These are phyloP conservation scores for Boletus speciosus DNA, from an alignment of 768 basidiomycete genomes.

Conservation along the genomic window DNA sequence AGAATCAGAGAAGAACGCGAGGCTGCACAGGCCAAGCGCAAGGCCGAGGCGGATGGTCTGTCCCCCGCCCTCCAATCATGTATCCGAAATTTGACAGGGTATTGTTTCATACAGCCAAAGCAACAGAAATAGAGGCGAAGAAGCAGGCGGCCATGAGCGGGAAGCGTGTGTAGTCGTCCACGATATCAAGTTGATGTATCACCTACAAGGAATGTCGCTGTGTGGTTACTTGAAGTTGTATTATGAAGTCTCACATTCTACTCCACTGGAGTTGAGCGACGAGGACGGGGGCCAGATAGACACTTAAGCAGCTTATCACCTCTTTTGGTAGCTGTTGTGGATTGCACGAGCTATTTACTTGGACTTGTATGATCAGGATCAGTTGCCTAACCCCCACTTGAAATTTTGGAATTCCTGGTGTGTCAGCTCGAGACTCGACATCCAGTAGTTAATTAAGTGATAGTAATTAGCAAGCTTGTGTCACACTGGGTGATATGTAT, in stretches of 20 bases:
- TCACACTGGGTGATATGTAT: too few relatives aligned
- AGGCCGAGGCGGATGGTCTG: conserved; percentile 85
- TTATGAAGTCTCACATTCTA: background rate
- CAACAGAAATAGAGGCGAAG: conserved; percentile 61
- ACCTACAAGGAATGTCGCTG: background rate
- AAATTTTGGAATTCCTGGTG: too few relatives aligned
- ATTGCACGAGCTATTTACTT: too few relatives aligned
- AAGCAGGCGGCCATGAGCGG: conserved; percentile 37
- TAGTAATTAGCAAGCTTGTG: too few relatives aligned
- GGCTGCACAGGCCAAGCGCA: conserved; percentile 79
- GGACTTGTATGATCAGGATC: too few relatives aligned
- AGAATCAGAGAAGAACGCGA: conserved; percentile 88
- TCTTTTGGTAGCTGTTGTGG: background rate
- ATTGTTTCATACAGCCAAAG: conserved; percentile 47
- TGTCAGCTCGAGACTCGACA: too few relatives aligned
- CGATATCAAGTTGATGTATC: background rate
- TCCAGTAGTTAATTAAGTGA: too few relatives aligned
- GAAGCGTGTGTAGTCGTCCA: conserved; percentile 38
- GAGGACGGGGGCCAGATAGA: background rate
- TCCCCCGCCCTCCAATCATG: background rate
- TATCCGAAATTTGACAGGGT: background rate
- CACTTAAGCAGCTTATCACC: background rate
- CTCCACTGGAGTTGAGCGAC: background rate
- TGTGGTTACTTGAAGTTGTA: background rate
- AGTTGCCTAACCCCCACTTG: too few relatives aligned